Conservation (phyloP, 1,139 yeast species). For the Hansenula lynferdii region DNA sequence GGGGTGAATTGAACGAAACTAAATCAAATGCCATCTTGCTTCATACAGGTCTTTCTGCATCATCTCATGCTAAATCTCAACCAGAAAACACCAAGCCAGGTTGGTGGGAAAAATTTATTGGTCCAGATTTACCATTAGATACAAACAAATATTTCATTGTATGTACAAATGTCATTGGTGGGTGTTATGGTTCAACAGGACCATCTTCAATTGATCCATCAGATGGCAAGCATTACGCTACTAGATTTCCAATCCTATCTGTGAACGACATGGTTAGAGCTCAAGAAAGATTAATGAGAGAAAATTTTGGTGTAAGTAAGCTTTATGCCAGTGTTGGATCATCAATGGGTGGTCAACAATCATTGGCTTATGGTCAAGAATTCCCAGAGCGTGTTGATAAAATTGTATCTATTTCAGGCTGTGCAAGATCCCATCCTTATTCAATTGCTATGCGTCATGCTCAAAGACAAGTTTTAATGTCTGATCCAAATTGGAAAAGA, state of each 20-base stretch:
- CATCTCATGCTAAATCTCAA: slow-evolving; percentile 92
- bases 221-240: slow-evolving; percentile 63
- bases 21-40: slow-evolving; percentile 70
- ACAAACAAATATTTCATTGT: slow-evolving; percentile 77
- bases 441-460: slow-evolving; percentile 92
- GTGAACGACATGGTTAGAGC: slow-evolving; percentile 91
- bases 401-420: slow-evolving; percentile 77
- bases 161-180: slow-evolving; percentile 90
- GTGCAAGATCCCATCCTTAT: slow-evolving; percentile 92
- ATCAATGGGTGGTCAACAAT: slow-evolving; percentile 98
- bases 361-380: slow-evolving; percentile 81
- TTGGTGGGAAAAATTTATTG: slow-evolving; percentile 96
- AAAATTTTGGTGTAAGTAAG: slow-evolving; percentile 56
- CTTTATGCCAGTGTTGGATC: slow-evolving; percentile 84
- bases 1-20: slow-evolving; percentile 69
- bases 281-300: slow-evolving; percentile 62
- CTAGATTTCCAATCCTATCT: slow-evolving; percentile 82
- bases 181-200: slow-evolving; percentile 94
- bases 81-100: slow-evolving; percentile 66
- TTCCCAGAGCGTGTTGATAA: slow-evolving; percentile 73
- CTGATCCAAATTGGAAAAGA: slow-evolving; percentile 92
- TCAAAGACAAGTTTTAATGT: slow-evolving; percentile 90
- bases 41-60: slow-evolving; percentile 91
- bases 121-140: slow-evolving; percentile 75
- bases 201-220: slow-evolving; percentile 82